These are phyloP conservation scores for Boletus calvinii DNA, from an alignment of 1,284 basidiomycete species.

Conservation along the genomic window DNA sequence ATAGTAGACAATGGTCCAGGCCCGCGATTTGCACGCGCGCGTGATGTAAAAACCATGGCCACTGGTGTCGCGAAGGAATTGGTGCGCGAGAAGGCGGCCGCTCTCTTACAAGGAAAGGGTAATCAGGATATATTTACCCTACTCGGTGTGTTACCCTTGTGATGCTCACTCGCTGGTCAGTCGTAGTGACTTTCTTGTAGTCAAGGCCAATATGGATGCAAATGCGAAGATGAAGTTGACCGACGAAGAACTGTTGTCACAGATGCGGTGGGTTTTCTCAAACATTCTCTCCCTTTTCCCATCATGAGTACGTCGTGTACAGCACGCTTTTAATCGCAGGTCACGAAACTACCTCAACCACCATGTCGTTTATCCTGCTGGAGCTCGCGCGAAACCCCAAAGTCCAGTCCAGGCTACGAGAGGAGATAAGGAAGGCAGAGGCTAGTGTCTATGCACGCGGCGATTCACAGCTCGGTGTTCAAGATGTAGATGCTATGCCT, in stretches of 20 bases:
- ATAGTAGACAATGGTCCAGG: conserved; percentile 37
- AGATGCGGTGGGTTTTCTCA: conserved; percentile 43
- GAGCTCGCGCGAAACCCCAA: conserved; percentile 41
- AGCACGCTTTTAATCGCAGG: conserved; percentile 43
- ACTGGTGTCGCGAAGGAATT: conserved; percentile 38
- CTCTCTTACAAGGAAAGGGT: conserved; percentile 32
- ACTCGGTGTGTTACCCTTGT: conserved; percentile 33
- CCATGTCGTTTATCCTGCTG: conserved; percentile 40
- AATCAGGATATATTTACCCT: conserved; percentile 42
- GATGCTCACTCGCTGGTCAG: background rate
- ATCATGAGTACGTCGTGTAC: no score
- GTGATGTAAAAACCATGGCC: conserved; percentile 25
- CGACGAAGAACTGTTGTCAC: conserved; percentile 52
- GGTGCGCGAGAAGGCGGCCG: conserved; percentile 42
- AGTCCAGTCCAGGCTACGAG: conserved; percentile 40
- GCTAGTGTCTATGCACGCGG: conserved; percentile 37
- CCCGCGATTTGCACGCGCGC: conserved; percentile 36
- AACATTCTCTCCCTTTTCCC: background rate
- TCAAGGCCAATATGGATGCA: conserved; percentile 52
- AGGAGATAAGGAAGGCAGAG: conserved; percentile 39
- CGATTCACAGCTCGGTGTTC: conserved; percentile 37
- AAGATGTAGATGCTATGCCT: conserved; percentile 52
- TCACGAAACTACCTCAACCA: conserved; percentile 51
- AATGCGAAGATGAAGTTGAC: conserved; percentile 42
- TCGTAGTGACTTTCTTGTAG: conserved; percentile 30